phyloP scores from a whole-genome alignment of 1,284 basidiomycete species.

The Cryptococcus sp. region DNA sequence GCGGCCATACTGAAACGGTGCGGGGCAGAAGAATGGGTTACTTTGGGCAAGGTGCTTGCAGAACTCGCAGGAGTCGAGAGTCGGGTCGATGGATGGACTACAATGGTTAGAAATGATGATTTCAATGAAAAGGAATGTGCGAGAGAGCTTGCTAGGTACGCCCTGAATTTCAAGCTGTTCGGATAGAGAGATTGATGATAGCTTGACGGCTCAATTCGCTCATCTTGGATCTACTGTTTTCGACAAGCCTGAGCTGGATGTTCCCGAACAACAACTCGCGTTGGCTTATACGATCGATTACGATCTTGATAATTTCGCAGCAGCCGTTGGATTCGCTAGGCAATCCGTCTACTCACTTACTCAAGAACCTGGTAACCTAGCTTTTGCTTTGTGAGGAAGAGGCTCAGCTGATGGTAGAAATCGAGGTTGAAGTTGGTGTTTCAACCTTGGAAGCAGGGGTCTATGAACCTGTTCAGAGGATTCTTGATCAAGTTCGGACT shows the following conservation, averaged over 20 bases:
- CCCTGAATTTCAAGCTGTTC: slow-evolving; percentile 10
- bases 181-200: slow-evolving; percentile 37
- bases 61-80: slow-evolving; percentile 86
- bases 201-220: slow-evolving; percentile 84
- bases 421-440: slow-evolving; percentile 65
- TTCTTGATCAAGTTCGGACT: slow-evolving; percentile 73
- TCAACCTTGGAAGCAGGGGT: slow-evolving; percentile 67
- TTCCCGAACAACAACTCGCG: slow-evolving; percentile 83
- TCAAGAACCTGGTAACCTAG: slow-evolving; percentile 64
- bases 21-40: slow-evolving; percentile 75
- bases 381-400: background rate
- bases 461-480: slow-evolving; percentile 71
- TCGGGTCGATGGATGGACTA: slow-evolving; percentile 84
- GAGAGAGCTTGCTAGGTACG: slow-evolving; percentile 76
- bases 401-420: slow-evolving; percentile 53
- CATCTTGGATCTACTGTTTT: slow-evolving; percentile 85
- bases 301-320: slow-evolving; percentile 87
- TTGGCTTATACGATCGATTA: slow-evolving; percentile 73
- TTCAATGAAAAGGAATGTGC: slow-evolving; percentile 90
- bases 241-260: slow-evolving; percentile 69
- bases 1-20: slow-evolving; percentile 72
- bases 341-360: slow-evolving; percentile 69
- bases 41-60: slow-evolving; percentile 72
- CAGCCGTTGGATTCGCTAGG: slow-evolving; percentile 79
- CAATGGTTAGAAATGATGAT: slow-evolving; percentile 75